Evolutionary conservation across 805 yeast species (phyloP), one percentile per base, ranked within the genome.

Genomic region (Candida schatavii): DNA sequence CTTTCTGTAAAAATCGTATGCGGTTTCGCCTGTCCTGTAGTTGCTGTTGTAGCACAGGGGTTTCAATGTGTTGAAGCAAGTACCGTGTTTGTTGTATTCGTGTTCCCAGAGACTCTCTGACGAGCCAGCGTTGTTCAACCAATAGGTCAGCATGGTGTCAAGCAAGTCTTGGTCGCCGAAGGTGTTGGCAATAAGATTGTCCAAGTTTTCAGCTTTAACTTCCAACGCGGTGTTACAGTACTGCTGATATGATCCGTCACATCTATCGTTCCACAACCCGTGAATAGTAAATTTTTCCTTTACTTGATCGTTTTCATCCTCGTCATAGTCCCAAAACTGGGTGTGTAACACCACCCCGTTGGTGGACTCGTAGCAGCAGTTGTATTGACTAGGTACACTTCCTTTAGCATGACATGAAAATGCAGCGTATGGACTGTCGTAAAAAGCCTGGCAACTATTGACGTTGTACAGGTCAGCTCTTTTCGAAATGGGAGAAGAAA

Each of bases 31-130:
- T 13, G 57, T 41, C 19, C 55, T 51, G 44, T 57, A 59, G 17
- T 47, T 41, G 17, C 47, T 50, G 5, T 64, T 64, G 61, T 88
- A 89, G 61, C 98, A 90, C 3, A 61, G 51, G 3, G 93, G 86
- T 42, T 74, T 78, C 35, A 90, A 68, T 1, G 97, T 88, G 37
- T 82, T 78, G 74, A 89, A 81, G 64, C 97, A 90, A 7, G 96
- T 88, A 19, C 90, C 97, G 59, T 90, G 98, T 60, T 90, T 90
- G 68, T 90, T 89, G 73, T 78, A 90, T 63, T 90, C 97, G 62
- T 90, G 97, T 27, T 77, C 72, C 98, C 98, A 90, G 39, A 90
- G 66, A 4, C 72, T 57, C 44, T 78, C 81, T 57, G 85, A 91
- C 43, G 76, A 60, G 9, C 88, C 88, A 38, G 77, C 79, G 54